Percentiles rank a stretch among this genome's conserved stretches.
phyloP scores from a whole-genome alignment of 148 eudicot species.

The Rhododendron griersonianum region DNA sequence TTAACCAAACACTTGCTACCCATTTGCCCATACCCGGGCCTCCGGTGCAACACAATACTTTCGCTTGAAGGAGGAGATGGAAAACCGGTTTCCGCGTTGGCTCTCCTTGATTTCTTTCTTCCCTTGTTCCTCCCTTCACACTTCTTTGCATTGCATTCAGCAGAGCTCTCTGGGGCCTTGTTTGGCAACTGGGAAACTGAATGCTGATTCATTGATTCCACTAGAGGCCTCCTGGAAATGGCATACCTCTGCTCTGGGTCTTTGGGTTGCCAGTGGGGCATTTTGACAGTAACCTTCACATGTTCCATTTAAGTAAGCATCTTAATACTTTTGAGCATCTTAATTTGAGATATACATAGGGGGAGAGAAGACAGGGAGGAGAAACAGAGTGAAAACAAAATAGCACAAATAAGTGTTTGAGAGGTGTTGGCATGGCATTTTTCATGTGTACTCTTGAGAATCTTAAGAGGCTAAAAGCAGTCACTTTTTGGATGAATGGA shows the following conservation, averaged over 20 bases:
- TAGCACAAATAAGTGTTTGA: background rate
- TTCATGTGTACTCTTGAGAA: background rate
- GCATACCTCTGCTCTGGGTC: slow-evolving; percentile 51
- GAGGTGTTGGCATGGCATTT: slow-evolving; percentile 14
- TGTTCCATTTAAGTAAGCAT: background rate
- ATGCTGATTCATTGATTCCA: slow-evolving; percentile 30
- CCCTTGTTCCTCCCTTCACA: slow-evolving; percentile 40
- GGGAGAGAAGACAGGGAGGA: background rate
- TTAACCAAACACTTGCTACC: slow-evolving; percentile 62
- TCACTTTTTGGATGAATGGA: background rate
- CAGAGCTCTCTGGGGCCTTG: slow-evolving; percentile 25
- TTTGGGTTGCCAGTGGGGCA: slow-evolving; percentile 52
- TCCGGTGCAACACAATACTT: slow-evolving; percentile 40
- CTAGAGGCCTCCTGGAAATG: slow-evolving; percentile 53
- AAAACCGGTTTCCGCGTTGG: slow-evolving; percentile 27
- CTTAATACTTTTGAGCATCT: background rate
- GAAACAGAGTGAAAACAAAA: background rate
- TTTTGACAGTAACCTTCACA: slow-evolving; percentile 19
- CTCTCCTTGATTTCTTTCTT: slow-evolving; percentile 40
- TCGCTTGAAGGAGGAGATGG: slow-evolving; percentile 28
- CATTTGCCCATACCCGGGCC: slow-evolving; percentile 61
- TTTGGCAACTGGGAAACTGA: slow-evolving; percentile 17
- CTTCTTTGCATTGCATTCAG: slow-evolving; percentile 23
- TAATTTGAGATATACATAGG: background rate
- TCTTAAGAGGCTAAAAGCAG: slow-evolving; percentile 1